phyloP scores from a whole-genome alignment of 148 eudicot genomes.

The Polygonum maritimum region DNA sequence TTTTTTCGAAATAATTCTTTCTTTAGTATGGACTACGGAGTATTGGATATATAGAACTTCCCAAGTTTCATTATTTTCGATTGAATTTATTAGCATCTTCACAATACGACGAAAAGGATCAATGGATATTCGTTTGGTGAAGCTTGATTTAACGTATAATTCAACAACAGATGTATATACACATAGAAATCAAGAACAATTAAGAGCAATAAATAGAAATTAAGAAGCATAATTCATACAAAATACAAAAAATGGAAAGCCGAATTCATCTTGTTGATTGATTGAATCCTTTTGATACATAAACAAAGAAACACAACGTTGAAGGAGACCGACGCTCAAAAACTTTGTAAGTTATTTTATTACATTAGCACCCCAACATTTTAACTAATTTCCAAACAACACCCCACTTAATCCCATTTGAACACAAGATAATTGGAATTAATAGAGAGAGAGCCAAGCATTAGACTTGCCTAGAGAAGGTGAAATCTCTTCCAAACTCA shows the following conservation, averaged over 20 bases:
- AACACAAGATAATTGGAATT: background rate
- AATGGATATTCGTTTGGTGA: background rate
- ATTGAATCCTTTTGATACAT: background rate
- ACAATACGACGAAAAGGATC: too few species aligned
- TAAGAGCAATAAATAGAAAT: background rate
- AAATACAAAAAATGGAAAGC: background rate
- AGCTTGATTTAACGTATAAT: background rate
- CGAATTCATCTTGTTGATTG: background rate
- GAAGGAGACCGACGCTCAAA: background rate
- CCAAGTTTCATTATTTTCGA: too few species aligned
- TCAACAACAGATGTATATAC: background rate
- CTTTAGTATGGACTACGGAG: too few species aligned
- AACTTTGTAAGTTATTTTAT: background rate
- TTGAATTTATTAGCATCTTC: too few species aligned
- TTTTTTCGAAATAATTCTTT: too few species aligned
- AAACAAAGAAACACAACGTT: background rate
- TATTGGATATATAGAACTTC: too few species aligned
- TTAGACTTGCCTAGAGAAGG: conserved; percentile 10
- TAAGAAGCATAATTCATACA: background rate
- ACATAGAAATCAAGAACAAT: background rate
- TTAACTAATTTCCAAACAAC: background rate
- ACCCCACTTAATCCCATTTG: background rate
- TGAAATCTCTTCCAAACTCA: background rate
- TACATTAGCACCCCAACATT: conserved; percentile 4
- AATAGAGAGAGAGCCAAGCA: conserved; percentile 4